Conservation (phyloP, 73 alveolate genomes). For the Paramecium sexaurelia region DNA sequence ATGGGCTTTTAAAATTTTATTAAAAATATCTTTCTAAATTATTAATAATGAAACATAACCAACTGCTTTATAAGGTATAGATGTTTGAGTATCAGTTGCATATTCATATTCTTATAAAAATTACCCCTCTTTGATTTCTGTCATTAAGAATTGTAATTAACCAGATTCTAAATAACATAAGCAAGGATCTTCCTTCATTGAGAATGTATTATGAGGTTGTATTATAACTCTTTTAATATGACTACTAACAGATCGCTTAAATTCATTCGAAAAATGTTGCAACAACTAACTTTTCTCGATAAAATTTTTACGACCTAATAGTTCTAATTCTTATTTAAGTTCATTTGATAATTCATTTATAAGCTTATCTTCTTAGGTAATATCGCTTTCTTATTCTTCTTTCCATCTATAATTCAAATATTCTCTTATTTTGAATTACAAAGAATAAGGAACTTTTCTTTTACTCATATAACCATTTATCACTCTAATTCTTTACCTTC, state of each 20-base stretch:
- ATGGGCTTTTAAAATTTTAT: neutral
- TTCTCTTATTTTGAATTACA: slow-evolving; percentile 23
- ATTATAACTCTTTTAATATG: slow-evolving; percentile 20
- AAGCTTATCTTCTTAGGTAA: slow-evolving; percentile 29
- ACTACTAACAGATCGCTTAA: neutral
- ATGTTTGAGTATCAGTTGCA: neutral
- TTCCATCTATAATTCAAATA: slow-evolving; percentile 62
- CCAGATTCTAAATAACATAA: slow-evolving; percentile 47
- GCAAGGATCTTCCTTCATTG: neutral
- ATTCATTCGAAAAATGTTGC: slow-evolving; percentile 9
- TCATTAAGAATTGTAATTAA: neutral
- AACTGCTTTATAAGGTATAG: neutral
- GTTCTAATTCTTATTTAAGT: slow-evolving; percentile 41
- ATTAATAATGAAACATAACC: slow-evolving; percentile 39
- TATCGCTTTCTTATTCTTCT: slow-evolving; percentile 57
- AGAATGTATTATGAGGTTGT: slow-evolving; percentile 19
- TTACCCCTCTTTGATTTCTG: neutral
- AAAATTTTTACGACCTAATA: slow-evolving; percentile 23
- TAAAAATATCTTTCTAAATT: neutral
- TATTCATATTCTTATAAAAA: neutral
- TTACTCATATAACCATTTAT: slow-evolving; percentile 20
- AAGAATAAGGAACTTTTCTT: slow-evolving; percentile 12
- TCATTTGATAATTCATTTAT: slow-evolving; percentile 60
- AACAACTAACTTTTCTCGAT: neutral
- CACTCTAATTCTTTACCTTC: slow-evolving; percentile 42